Conservation (phyloP, 129 eudicot species). For the Helichrysum umbraculigerum region DNA sequence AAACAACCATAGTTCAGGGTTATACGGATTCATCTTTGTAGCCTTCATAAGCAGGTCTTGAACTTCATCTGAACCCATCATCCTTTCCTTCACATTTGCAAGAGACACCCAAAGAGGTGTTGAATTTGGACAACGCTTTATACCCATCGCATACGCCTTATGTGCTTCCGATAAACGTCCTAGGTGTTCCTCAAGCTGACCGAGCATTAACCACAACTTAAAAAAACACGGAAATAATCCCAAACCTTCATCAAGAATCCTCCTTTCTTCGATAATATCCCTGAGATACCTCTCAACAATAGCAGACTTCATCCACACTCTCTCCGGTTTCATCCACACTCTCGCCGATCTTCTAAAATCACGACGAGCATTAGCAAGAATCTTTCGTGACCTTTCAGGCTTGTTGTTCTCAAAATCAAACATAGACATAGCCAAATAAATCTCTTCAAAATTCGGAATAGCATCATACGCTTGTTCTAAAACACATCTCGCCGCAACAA, state of each 20-base stretch:
- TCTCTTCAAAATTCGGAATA: not conserved
- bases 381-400: not conserved
- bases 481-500: not conserved
- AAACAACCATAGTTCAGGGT: not conserved
- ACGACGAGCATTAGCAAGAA: not conserved
- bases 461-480: not conserved
- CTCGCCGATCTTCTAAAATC: not conserved
- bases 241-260: not conserved
- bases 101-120: not conserved
- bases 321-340: not conserved
- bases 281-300: not conserved
- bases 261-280: not conserved
- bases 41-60: not conserved
- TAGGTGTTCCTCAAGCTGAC: not conserved
- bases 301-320: conserved; percentile 3
- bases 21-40: not conserved
- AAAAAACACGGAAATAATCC: not conserved
- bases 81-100: not conserved
- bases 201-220: not conserved
- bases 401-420: not conserved
- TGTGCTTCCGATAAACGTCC: not conserved
- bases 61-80: not conserved
- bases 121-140: not conserved
- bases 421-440: not conserved
- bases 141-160: not conserved